Base-by-base conservation (phyloP, 768 basidiomycete genomes). In the Macrocybe gigantea region DNA sequence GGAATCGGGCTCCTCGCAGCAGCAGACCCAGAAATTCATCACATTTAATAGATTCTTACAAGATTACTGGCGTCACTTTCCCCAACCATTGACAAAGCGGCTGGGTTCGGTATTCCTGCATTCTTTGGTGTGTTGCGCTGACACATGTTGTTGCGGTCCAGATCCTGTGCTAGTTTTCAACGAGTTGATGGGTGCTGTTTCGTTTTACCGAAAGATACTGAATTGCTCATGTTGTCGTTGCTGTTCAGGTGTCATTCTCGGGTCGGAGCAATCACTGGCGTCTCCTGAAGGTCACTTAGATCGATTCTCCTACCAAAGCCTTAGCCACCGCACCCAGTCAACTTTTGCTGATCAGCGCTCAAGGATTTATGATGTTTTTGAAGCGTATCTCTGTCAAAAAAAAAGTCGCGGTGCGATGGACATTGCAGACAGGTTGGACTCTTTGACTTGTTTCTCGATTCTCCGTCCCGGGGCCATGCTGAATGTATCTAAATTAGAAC, bases 141-240 rank as follows among this genome's bases (percentile, higher is more conserved):
- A 9, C 9, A 41, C 14, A 9, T 41, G 6, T n/a, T 9, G 46
- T n/a, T 43, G 15, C 13, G 13, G 11, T 14, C 15, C 33, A 88
- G 85, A 83, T 58, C 73, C 83, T 1, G 67, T 76, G 9, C 63
- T 82, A 3, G 81, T 84, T 0, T 88, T 77, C 56, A 78, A 75
- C 34, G 83, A 88, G 56, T 62, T 88, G 22, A 71, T 87, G 49
- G 85, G 84, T 78, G 45, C n/a, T 14, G 13, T 6, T 44, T 12
- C 29, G 15, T 44, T 6, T 34, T 34, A 9, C 37, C 30, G 38
- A 7, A 41, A 41, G 33, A 37, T 10, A 7, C 8, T 38, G 12
- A 41, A 22, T 47, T 31, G 49, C 37, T 14, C 22, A 13, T 35
- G 7, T 22, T 22, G 22, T 22, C 22, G 22, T 22, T 22, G 22